A percentile compares a stretch with the other conserved stretches of the same genome.
Conservation (phyloP, 768 basidiomycete species). For the Lactifluus echinatus region DNA sequence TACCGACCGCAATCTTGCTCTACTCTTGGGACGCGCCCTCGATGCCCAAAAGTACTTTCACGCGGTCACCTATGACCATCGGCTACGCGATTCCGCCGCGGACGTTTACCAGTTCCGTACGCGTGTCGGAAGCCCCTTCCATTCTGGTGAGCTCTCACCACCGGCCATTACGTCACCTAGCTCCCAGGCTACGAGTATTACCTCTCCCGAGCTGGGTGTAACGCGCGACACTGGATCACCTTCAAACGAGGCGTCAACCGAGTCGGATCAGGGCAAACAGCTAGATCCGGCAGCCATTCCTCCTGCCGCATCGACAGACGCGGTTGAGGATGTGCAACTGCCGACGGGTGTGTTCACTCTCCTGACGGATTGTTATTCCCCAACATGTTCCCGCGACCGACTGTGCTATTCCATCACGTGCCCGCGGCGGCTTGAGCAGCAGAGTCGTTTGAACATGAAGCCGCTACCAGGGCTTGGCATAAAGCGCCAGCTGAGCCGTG, state of each 20-base stretch:
- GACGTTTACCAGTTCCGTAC: constrained; percentile 94
- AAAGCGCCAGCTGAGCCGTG: constrained; percentile 59
- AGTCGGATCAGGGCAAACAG: constrained; percentile 24
- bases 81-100: constrained; percentile 75
- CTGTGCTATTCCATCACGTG: constrained; percentile 98
- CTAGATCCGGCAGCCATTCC: constrained; percentile 22
- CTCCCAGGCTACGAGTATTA: constrained; percentile 11
- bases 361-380: constrained; percentile 95
- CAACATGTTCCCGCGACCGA: constrained; percentile 88
- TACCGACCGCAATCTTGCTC: constrained; percentile 89
- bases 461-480: constrained; percentile 79
- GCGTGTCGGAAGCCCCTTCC: constrained; percentile 75
- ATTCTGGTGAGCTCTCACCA: constrained; percentile 53
- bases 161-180: constrained; percentile 29
- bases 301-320: constrained; percentile 11
- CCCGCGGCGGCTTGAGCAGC: constrained; percentile 88
- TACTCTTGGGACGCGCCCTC: constrained; percentile 89
- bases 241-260: constrained; percentile 26
- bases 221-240: constrained; percentile 20
- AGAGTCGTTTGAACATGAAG: constrained; percentile 89
- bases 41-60: constrained; percentile 99
- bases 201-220: constrained; percentile 23
- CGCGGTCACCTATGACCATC: constrained; percentile 98
- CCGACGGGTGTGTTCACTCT: constrained; percentile 95
- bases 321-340: constrained; percentile 53